Conservation (phyloP, 2,329 filamentous ascomycete species). For the Sarocladiaceae sp. region DNA sequence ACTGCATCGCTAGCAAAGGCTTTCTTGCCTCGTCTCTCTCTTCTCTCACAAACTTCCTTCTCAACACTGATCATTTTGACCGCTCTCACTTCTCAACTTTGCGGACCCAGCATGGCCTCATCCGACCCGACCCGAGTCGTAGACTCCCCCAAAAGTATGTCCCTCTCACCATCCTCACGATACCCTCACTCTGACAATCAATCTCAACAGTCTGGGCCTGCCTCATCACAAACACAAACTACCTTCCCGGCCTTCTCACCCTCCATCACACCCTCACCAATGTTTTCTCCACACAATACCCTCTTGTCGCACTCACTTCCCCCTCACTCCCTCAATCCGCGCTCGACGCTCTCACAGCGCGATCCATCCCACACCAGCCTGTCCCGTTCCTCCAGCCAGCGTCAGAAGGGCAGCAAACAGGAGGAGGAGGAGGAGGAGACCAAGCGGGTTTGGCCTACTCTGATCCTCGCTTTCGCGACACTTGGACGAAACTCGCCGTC, state of each 20-base stretch:
- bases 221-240: slow-evolving; percentile 77
- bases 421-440: not conserved
- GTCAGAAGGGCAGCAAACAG: slow-evolving; percentile 41
- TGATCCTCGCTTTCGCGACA: slow-evolving; percentile 78
- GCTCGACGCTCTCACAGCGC: slow-evolving; percentile 60
- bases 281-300: slow-evolving; percentile 56
- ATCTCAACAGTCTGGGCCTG: slow-evolving; percentile 69
- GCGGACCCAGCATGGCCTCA: too few relatives aligned
- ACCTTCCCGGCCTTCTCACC: slow-evolving; percentile 76
- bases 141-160: slow-evolving; percentile 8
- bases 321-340: slow-evolving; percentile 65
- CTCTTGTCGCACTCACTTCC: slow-evolving; percentile 77
- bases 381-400: slow-evolving; percentile 66
- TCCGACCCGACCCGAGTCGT: slow-evolving; percentile 7
- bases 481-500: slow-evolving; percentile 79
- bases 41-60: too few relatives aligned
- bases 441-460: slow-evolving; percentile 43
- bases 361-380: slow-evolving; percentile 62
- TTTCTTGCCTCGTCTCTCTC: too few relatives aligned
- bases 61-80: too few relatives aligned
- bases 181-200: slow-evolving; percentile 7
- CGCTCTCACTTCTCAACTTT: too few relatives aligned
- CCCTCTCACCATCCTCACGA: slow-evolving; percentile 4
- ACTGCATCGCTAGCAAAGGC: too few relatives aligned
- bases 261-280: slow-evolving; percentile 70